phyloP scores from a whole-genome alignment of 1,284 basidiomycete genomes.

The Trichosporon inkin region DNA sequence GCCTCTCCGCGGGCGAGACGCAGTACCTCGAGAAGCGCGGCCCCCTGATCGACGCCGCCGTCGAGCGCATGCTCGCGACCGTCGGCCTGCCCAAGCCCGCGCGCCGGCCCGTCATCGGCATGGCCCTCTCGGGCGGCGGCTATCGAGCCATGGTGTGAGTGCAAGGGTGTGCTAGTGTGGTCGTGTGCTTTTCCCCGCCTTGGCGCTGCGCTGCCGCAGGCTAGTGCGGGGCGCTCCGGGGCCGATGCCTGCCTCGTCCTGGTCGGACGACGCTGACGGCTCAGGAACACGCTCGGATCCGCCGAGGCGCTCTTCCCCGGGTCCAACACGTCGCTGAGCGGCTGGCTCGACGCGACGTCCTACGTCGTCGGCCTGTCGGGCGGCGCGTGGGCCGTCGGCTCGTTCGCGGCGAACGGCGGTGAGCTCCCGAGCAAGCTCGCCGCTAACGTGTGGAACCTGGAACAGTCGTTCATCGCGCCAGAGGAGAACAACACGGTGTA shows the following conservation, averaged over 20 bases:
- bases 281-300: conserved; percentile 15
- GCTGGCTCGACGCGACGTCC: conserved; percentile 39
- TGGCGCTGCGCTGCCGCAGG: no score
- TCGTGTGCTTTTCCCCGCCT: no score
- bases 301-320: conserved; percentile 11
- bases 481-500: conserved; percentile 45
- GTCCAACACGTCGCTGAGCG: conserved; percentile 30
- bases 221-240: no score
- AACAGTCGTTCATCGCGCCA: conserved; percentile 51
- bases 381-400: conserved; percentile 45
- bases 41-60: conserved; percentile 26
- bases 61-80: conserved; percentile 23
- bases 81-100: conserved; percentile 34
- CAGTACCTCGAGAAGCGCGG: conserved; percentile 31
- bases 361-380: conserved; percentile 47
- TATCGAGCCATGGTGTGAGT: conserved; percentile 51
- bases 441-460: conserved; percentile 50
- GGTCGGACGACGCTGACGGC: neutral
- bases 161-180: neutral
- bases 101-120: conserved; percentile 47
- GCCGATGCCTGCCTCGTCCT: no score
- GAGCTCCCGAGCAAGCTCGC: conserved; percentile 35
- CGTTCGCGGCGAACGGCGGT: conserved; percentile 43
- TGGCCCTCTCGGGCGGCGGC: conserved; percentile 52
- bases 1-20: conserved; percentile 34